Conservation (phyloP, 345 rosid species). For the Brassica rapa region DNA sequence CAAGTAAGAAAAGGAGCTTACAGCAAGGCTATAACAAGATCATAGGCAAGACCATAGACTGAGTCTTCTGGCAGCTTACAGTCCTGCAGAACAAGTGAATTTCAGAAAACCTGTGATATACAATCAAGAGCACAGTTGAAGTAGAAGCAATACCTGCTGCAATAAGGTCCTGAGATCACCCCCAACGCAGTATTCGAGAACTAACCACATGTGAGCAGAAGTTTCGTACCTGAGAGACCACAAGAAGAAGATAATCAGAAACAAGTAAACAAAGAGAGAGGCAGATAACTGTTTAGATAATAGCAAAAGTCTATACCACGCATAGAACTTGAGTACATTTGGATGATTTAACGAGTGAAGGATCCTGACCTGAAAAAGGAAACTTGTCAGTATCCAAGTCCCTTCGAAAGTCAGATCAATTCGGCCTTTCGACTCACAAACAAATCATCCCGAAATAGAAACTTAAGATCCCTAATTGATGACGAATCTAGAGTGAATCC, state of each 20-base stretch:
- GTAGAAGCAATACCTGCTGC: slow-evolving; percentile 63
- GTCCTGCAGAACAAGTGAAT: slow-evolving; percentile 54
- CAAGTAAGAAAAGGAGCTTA: slow-evolving; percentile 43
- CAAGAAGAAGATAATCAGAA: slow-evolving; percentile 4
- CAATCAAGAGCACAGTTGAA: neutral
- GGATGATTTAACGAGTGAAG: slow-evolving; percentile 84
- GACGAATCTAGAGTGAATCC: slow-evolving; percentile 12
- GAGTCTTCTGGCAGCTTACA: slow-evolving; percentile 89
- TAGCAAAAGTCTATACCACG: slow-evolving; percentile 59
- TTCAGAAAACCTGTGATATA: slow-evolving; percentile 21
- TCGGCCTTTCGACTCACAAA: slow-evolving; percentile 11
- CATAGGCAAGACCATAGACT: slow-evolving; percentile 73
- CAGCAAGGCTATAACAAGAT: slow-evolving; percentile 82
- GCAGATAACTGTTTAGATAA: slow-evolving; percentile 1
- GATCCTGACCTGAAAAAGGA: slow-evolving; percentile 70
- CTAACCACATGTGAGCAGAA: slow-evolving; percentile 95
- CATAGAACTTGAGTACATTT: slow-evolving; percentile 76
- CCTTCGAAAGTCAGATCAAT: neutral
- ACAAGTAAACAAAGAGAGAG: neutral
- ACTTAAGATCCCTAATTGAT: slow-evolving; percentile 5
- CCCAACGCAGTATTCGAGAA: slow-evolving; percentile 94
- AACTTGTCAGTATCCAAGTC: neutral
- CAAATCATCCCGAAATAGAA: slow-evolving; percentile 27
- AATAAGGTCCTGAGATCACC: slow-evolving; percentile 87
- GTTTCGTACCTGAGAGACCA: slow-evolving; percentile 77